phyloP scores from a whole-genome alignment of 2,329 filamentous ascomycete genomes.

The Hypoxylon sp. region DNA sequence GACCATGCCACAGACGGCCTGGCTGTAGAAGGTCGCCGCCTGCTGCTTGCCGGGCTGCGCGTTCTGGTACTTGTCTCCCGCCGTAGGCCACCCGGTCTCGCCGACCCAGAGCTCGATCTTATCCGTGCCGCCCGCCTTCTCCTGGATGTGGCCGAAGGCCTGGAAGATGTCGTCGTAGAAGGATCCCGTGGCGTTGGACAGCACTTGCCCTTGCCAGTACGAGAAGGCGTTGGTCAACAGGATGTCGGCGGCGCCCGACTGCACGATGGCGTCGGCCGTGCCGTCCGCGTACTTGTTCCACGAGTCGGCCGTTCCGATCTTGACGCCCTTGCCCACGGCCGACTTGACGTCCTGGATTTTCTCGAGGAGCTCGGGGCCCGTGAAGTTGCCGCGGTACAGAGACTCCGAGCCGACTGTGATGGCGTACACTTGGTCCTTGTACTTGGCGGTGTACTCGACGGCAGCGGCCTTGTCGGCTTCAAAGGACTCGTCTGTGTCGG shows the following conservation, averaged over 20 bases:
- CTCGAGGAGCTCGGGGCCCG: slow-evolving; percentile 69
- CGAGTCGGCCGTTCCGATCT: slow-evolving; percentile 77
- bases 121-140: slow-evolving; percentile 64
- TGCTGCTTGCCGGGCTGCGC: slow-evolving; percentile 73
- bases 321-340: slow-evolving; percentile 66
- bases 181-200: slow-evolving; percentile 68
- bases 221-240: slow-evolving; percentile 78
- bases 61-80: slow-evolving; percentile 72
- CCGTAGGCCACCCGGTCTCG: slow-evolving; percentile 77
- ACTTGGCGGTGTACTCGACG: slow-evolving; percentile 60
- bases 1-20: slow-evolving; percentile 75
- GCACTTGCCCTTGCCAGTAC: slow-evolving; percentile 78
- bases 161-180: slow-evolving; percentile 78
- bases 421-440: slow-evolving; percentile 73
- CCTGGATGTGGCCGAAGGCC: slow-evolving; percentile 74
- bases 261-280: slow-evolving; percentile 75
- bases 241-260: slow-evolving; percentile 67
- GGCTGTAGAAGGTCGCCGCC: slow-evolving; percentile 72
- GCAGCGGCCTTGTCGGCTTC: slow-evolving; percentile 70
- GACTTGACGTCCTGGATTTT: slow-evolving; percentile 75
- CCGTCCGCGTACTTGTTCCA: slow-evolving; percentile 82
- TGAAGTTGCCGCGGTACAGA: slow-evolving; percentile 78
- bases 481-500: slow-evolving; percentile 73
- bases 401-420: slow-evolving; percentile 80
- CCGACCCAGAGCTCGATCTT: slow-evolving; percentile 77